Evolutionary conservation across 768 basidiomycete species (phyloP).

Genomic region (Rhizopogon vinicolor): DNA sequence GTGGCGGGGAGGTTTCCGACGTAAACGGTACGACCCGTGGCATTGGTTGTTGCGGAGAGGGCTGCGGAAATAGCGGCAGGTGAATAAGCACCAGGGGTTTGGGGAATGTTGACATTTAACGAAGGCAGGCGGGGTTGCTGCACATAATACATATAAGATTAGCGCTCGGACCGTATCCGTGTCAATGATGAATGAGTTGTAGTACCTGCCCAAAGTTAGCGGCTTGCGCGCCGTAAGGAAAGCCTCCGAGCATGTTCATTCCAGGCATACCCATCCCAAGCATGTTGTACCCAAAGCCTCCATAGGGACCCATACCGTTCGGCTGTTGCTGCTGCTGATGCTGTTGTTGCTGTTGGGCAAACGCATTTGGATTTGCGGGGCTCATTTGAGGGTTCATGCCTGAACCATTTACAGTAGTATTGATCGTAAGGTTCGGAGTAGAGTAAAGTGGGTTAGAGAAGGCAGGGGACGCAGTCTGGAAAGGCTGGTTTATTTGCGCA

Average conservation of each 20-base stretch:
- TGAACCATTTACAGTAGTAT: constrained; percentile 46
- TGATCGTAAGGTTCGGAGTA: constrained; percentile 65
- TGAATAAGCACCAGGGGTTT: constrained; percentile 69
- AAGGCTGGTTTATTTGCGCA: constrained; percentile 57
- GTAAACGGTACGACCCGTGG: constrained; percentile 87
- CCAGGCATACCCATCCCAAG: constrained; percentile 76
- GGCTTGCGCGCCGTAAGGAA: constrained; percentile 70
- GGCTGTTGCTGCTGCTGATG: constrained; percentile 33
- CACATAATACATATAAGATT: constrained; percentile 2
- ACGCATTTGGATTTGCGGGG: constrained; percentile 52
- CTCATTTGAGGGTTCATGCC: constrained; percentile 61
- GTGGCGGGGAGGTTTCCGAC: constrained; percentile 94
- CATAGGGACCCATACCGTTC: constrained; percentile 50
- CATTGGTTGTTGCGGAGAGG: constrained; percentile 53
- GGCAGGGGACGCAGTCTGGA: constrained; percentile 38
- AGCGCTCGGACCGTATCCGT: neutral
- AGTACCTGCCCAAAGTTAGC: constrained; percentile 64
- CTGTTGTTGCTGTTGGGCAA: constrained; percentile 39
- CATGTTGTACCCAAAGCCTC: constrained; percentile 71
- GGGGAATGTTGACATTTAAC: constrained; percentile 62
- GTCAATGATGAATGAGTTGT: constrained; percentile 7
- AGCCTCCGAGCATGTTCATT: constrained; percentile 68
- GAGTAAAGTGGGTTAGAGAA: constrained; percentile 67
- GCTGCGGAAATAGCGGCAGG: constrained; percentile 76
- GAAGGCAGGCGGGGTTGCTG: constrained; percentile 55